These are phyloP conservation scores for Hura crepitans DNA, from an alignment of 441 rosid genomes.

Conservation along the genomic window DNA sequence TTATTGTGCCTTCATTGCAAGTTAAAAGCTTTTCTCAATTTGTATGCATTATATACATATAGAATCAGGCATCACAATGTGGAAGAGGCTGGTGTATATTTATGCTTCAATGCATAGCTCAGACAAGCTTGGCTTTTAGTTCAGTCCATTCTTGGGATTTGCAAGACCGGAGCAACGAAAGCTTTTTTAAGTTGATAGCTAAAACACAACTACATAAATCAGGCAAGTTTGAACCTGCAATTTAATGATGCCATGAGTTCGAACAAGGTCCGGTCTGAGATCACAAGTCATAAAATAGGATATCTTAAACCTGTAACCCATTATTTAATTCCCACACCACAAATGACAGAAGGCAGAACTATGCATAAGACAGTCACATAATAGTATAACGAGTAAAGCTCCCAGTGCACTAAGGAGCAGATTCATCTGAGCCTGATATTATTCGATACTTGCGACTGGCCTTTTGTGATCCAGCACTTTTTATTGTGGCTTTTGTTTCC, in stretches of 20 bases:
- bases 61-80: too few relatives aligned
- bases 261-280: too few relatives aligned
- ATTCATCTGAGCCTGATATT: slow-evolving; percentile 36
- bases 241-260: not conserved
- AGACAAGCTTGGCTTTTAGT: too few relatives aligned
- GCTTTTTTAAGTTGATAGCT: too few relatives aligned
- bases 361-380: not conserved
- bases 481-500: slow-evolving; percentile 29
- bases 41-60: not conserved
- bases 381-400: not conserved
- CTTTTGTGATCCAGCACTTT: slow-evolving; percentile 24
- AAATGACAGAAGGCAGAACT: not conserved
- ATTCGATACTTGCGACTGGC: slow-evolving; percentile 43
- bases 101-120: too few relatives aligned
- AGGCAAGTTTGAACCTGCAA: not conserved
- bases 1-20: not conserved
- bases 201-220: not conserved
- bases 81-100: too few relatives aligned
- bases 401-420: slow-evolving; percentile 27
- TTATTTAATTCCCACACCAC: not conserved
- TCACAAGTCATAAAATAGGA: not conserved
- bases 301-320: not conserved
- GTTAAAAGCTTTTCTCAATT: not conserved
- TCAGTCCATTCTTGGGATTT: too few relatives aligned
- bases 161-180: too few relatives aligned